A percentile compares a stretch with the other conserved stretches of the same genome.
Conservation (phyloP, 495 filamentous ascomycete genomes). For the Neurospora pannonica region DNA sequence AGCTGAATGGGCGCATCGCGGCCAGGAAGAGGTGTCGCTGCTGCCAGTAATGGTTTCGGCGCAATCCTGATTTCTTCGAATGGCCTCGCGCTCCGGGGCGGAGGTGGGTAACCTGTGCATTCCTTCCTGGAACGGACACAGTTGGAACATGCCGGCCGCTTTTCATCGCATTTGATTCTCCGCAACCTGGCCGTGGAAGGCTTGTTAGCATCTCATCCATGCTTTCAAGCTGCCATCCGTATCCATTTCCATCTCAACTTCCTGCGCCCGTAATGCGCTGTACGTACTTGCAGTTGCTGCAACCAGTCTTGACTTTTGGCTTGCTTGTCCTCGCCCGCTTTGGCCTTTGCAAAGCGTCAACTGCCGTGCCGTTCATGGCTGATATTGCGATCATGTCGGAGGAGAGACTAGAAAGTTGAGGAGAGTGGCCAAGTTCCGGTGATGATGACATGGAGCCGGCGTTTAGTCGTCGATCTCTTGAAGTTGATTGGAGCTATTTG, state of each 20-base stretch:
- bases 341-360: constrained; percentile 14
- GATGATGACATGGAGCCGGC: background rate
- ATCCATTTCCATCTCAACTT: background rate
- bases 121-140: constrained; percentile 42
- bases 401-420: background rate
- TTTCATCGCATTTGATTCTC: constrained; percentile 60
- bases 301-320: constrained; percentile 46
- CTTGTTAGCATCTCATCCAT: background rate
- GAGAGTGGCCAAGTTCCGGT: background rate
- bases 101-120: constrained; percentile 44
- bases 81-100: constrained; percentile 29
- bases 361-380: background rate
- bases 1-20: constrained; percentile 14
- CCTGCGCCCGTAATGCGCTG: background rate
- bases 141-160: constrained; percentile 46
- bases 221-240: background rate
- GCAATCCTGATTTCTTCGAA: constrained; percentile 35
- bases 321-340: constrained; percentile 35
- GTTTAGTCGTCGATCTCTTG: background rate
- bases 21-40: constrained; percentile 13
- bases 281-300: constrained; percentile 48
- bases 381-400: background rate
- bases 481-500: background rate
- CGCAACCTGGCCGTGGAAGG: constrained; percentile 36
- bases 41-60: constrained; percentile 27